Evolutionary conservation across 208 protist genomes (phyloP).

Genomic region (Leptomonas pyrrhocoris): DNA sequence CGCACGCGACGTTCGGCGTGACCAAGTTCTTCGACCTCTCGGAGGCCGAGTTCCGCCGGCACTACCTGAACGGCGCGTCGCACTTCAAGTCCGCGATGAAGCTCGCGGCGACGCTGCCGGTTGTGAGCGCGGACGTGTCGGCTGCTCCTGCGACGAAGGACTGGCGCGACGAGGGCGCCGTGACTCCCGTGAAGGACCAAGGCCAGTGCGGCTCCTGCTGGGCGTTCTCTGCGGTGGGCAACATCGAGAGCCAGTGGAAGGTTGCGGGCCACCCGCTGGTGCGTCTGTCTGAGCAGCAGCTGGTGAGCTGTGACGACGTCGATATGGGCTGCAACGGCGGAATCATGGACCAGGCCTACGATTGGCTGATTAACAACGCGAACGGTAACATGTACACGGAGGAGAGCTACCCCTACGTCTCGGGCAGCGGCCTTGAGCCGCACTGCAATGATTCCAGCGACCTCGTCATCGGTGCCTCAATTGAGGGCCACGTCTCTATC

Average conservation of each 20-base stretch:
- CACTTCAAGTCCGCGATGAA: conserved; percentile 37
- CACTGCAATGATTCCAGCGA: conserved; percentile 43
- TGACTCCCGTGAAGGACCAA: conserved; percentile 95
- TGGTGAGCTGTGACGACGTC: conserved; percentile 93
- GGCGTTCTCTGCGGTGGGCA: conserved; percentile 90
- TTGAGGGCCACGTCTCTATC: conserved; percentile 61
- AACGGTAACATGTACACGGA: conserved; percentile 76
- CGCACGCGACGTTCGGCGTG: conserved; percentile 57
- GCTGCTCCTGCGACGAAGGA: conserved; percentile 34
- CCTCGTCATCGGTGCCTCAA: conserved; percentile 54
- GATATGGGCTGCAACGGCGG: conserved; percentile 89
- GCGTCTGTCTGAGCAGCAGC: conserved; percentile 92
- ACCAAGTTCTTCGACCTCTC: conserved; percentile 72
- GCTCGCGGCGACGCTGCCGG: conserved; percentile 7
- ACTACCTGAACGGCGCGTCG: conserved; percentile 44
- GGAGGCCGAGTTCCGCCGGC: conserved; percentile 46
- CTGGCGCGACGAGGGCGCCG: conserved; percentile 85
- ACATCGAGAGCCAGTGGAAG: conserved; percentile 70
- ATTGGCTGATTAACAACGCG: conserved; percentile 67
- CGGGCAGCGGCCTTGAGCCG: conserved; percentile 30
- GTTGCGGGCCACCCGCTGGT: conserved; percentile 63
- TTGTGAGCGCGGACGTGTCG: too few relatives aligned
- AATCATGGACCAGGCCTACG: conserved; percentile 82
- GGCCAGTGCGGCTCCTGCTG: conserved; percentile 95
- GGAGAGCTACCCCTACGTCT: conserved; percentile 81